Conservation (phyloP, 2,329 filamentous ascomycete species). For the Aschersonia sp. region DNA sequence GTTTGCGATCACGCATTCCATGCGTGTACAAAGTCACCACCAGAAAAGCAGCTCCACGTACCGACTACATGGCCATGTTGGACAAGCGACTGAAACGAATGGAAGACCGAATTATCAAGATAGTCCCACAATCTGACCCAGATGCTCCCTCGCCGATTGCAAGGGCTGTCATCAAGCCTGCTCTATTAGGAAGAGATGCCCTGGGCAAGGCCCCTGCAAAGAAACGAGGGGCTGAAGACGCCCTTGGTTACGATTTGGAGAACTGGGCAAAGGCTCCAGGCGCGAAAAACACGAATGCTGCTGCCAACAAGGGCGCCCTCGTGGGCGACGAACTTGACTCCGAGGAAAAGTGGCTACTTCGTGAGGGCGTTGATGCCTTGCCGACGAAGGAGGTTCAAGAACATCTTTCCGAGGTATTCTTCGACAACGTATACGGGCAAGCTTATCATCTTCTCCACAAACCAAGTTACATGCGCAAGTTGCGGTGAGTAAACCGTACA, state of each 20-base stretch:
- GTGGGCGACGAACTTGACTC: slow-evolving; percentile 19
- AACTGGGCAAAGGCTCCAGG: slow-evolving; percentile 56
- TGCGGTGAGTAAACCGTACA: slow-evolving; percentile 37
- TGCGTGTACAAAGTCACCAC: slow-evolving; percentile 97
- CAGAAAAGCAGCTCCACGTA: slow-evolving; percentile 82
- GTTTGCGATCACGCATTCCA: slow-evolving; percentile 77
- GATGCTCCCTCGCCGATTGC: slow-evolving; percentile 52
- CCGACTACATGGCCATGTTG: slow-evolving; percentile 98
- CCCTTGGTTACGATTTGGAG: slow-evolving; percentile 69
- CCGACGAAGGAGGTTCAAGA: slow-evolving; percentile 82
- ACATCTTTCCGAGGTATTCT: slow-evolving; percentile 87
- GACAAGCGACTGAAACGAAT: slow-evolving; percentile 92
- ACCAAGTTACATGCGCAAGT: slow-evolving; percentile 86
- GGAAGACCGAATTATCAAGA: slow-evolving; percentile 95
- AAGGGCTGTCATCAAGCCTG: slow-evolving; percentile 73
- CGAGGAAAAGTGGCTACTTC: slow-evolving; percentile 63
- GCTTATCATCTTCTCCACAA: slow-evolving; percentile 92
- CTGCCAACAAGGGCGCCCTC: too few species aligned
- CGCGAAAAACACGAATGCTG: slow-evolving; percentile 13
- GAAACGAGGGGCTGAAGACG: slow-evolving; percentile 76
- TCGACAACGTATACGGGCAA: slow-evolving; percentile 90
- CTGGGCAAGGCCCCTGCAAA: slow-evolving; percentile 37
- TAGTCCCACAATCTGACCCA: slow-evolving; percentile 76
- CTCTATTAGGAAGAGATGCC: slow-evolving; percentile 41
- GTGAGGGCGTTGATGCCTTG: slow-evolving; percentile 69